These are phyloP conservation scores for Mycosphaerella sp. DNA, from an alignment of 2,329 filamentous ascomycete species.

Conservation along the genomic window DNA sequence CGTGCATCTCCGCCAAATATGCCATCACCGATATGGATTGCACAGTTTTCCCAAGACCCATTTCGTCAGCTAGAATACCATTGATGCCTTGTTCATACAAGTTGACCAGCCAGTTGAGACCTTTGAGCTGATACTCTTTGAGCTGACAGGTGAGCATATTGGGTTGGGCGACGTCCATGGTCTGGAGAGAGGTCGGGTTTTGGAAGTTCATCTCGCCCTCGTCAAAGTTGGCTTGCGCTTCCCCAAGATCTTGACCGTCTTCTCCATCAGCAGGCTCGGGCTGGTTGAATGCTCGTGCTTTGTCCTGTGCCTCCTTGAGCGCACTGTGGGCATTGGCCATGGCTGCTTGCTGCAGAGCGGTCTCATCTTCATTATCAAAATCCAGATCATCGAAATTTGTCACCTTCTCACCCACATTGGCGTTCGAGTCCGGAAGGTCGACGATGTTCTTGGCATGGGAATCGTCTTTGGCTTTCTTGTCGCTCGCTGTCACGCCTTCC, in stretches of 20 bases:
- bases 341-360: slow-evolving; percentile 70
- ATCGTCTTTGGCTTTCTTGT: slow-evolving; percentile 40
- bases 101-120: slow-evolving; percentile 98
- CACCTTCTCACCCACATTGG: slow-evolving; percentile 59
- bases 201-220: slow-evolving; percentile 99
- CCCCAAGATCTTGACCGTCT: slow-evolving; percentile 45
- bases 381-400: slow-evolving; percentile 92
- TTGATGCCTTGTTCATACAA: slow-evolving; percentile 99
- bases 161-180: slow-evolving; percentile 89
- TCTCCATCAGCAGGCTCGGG: slow-evolving; percentile 39
- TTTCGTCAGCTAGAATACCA: slow-evolving; percentile 95
- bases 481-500: slow-evolving; percentile 57
- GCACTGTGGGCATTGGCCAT: slow-evolving; percentile 95
- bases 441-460: slow-evolving; percentile 41
- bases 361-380: slow-evolving; percentile 92
- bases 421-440: slow-evolving; percentile 44
- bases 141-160: slow-evolving; percentile 88
- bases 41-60: slow-evolving; percentile 98
- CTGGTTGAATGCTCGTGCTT: slow-evolving; percentile 88
- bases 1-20: slow-evolving; percentile 92
- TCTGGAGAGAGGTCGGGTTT: slow-evolving; percentile 90
- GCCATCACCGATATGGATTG: slow-evolving; percentile 99
- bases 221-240: slow-evolving; percentile 55
- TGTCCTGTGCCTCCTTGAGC: slow-evolving; percentile 87
- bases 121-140: slow-evolving; percentile 98